phyloP scores from a whole-genome alignment of 129 eudicot genomes.

The Chrysanthemum seticuspe region DNA sequence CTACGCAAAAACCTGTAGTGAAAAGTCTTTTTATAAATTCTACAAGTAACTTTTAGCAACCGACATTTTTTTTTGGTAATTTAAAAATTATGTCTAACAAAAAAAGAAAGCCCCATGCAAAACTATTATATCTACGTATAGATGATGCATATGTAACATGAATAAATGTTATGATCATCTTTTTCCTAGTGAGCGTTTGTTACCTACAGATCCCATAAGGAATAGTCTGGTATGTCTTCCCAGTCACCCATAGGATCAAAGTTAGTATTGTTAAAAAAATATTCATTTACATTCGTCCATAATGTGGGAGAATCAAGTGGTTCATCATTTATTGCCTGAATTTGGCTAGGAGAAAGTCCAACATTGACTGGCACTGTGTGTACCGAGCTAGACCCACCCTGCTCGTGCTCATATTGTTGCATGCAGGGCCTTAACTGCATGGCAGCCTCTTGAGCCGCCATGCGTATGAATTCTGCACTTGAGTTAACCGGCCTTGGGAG shows the following conservation, averaged over 20 bases:
- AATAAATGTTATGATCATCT: too few species aligned
- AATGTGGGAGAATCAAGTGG: constrained; percentile 54
- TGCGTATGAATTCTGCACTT: constrained; percentile 48
- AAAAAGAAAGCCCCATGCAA: constrained; percentile 12
- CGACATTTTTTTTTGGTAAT: background rate
- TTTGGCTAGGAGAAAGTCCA: constrained; percentile 53
- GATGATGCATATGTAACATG: background rate
- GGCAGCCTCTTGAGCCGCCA: constrained; percentile 63
- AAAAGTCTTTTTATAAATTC: constrained; percentile 5
- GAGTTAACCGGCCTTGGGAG: constrained; percentile 49
- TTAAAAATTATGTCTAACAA: constrained; percentile 8
- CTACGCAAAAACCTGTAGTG: constrained; percentile 16
- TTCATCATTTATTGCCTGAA: constrained; percentile 56
- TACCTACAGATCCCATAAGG: constrained; percentile 51
- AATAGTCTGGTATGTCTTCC: constrained; percentile 55
- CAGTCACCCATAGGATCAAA: constrained; percentile 33
- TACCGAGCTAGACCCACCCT: constrained; percentile 36
- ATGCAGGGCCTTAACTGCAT: constrained; percentile 20
- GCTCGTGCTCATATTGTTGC: constrained; percentile 23
- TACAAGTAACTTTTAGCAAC: constrained; percentile 14
- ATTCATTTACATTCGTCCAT: constrained; percentile 38
- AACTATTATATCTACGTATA: background rate
- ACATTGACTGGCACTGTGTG: constrained; percentile 40
- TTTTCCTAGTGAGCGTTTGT: background rate
- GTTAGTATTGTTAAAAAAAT: constrained; percentile 32